Percentiles rank a stretch among this genome's conserved stretches.
phyloP scores from a whole-genome alignment of 2,329 filamentous ascomycete genomes.

The Aspergillus uvarum region DNA sequence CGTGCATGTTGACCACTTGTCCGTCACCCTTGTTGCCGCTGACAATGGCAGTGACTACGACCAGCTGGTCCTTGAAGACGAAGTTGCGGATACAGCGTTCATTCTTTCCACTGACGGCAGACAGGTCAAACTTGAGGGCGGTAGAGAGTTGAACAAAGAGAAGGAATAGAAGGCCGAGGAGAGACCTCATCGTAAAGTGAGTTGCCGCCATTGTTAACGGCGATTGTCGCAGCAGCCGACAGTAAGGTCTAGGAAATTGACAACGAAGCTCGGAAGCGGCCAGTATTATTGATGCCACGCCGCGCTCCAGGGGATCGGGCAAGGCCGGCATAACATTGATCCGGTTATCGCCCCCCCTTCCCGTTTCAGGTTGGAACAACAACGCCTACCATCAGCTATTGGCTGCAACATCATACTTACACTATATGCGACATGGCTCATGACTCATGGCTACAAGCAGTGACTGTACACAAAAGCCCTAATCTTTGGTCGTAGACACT shows the following conservation, averaged over 20 bases:
- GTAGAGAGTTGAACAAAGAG: constrained; percentile 43
- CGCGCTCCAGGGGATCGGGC: constrained; percentile 27
- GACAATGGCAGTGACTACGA: constrained; percentile 89
- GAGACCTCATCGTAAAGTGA: constrained; percentile 30
- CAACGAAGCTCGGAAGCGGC: constrained; percentile 24
- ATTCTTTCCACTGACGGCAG: constrained; percentile 64
- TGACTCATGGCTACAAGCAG: too few species aligned
- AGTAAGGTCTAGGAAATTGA: constrained; percentile 20
- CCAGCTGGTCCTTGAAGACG: constrained; percentile 84
- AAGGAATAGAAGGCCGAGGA: constrained; percentile 34
- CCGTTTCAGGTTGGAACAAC: not conserved
- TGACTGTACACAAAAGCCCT: too few species aligned
- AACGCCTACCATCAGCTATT: too few species aligned
- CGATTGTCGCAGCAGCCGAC: constrained; percentile 17
- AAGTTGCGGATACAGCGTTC: constrained; percentile 97
- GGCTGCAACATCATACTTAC: too few species aligned
- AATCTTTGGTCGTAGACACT: not conserved
- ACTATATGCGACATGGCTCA: too few species aligned
- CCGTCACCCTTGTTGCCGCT: constrained; percentile 87
- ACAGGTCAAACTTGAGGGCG: constrained; percentile 91
- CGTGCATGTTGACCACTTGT: constrained; percentile 90
- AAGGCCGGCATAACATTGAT: not conserved
- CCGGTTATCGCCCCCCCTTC: not conserved
- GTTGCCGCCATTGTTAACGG: constrained; percentile 33
- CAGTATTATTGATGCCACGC: constrained; percentile 37